Base-by-base conservation (phyloP, 768 basidiomycete genomes). In the Cantharellus cinnabarinus region DNA sequence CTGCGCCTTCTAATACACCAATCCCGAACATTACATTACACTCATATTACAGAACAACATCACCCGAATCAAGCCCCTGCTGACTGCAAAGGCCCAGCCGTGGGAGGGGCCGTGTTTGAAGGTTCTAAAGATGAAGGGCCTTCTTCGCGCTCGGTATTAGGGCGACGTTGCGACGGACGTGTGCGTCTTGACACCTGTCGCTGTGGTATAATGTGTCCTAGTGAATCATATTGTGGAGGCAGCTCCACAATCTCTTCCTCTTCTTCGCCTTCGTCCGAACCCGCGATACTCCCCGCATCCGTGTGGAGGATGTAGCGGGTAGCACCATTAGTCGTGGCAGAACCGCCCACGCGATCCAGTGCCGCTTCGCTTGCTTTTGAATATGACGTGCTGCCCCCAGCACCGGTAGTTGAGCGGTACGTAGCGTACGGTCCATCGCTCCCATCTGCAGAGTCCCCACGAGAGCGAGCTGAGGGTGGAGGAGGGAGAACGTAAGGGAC, bases 301-400 rank as follows among this genome's bases (percentile, higher is more conserved):
- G 61, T 57, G 34, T 62, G 62, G n/a, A 62, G 34, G 20, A 62
- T 56, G 50, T 57, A 62, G 29, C 62, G 53, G 34, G 61, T 48
- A 3, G 61, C 59, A n/a, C 54, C 56, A 38, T 62, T 62, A 10
- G 55, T 15, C 5, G 59, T n/a, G 14, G 38, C 52, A 37, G 52
- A 10, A 37, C 14, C 38, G 35, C 35, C 38, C 35, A 7, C 10
- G 35, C 52, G 52, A 54, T 54, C 52, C 1, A 10, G 7, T 7
- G 7, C 38, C 7, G 52, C 52, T 37, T 14, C 38, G 10, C 14
- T 37, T 7, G 10, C 52, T 37, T 54, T 54, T 10, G 7, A 10
- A 10, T 10, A 10, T 10, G 10, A 10, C 35, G 52, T 14, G 35
- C 52, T 54, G 44, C 15, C 4, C 29, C 57, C n/a, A 41, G 38